Base-by-base conservation (phyloP, 1,284 basidiomycete genomes). In the Marasmius fiardii region DNA sequence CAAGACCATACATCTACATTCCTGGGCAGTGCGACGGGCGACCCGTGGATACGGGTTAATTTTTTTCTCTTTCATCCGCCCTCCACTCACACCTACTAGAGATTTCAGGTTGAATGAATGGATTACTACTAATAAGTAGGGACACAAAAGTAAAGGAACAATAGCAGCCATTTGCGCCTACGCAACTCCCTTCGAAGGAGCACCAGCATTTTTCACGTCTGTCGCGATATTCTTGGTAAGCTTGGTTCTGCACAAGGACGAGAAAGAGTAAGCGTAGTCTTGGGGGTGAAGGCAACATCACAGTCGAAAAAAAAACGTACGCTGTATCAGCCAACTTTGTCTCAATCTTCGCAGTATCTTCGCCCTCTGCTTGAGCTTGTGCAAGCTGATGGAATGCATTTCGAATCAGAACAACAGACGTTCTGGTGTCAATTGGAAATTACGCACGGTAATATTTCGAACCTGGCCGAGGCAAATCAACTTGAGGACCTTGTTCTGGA, bases 401-500 rank as follows among this genome's bases (percentile, higher is more conserved):
- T 14, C n/a, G n/a, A 20, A 31, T 31, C 28, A 31, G 28, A 31
- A 31, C n/a, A n/a, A n/a, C n/a, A n/a, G n/a, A n/a, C n/a, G n/a
- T n/a, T n/a, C n/a, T 10, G 10, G 5, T 11, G 23, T 7, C 6
- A 51, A 31, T 3, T 24, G 23, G 28, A 6, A 16, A 50, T n/a
- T 39, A 4, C 48, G 63, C 18, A 70, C 68, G 63, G 76, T 66
- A 65, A 77, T 77, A 54, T 74, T 69, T 12, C 74, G 60, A 33
- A 64, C 73, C 61, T 74, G 73, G 21, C 71, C 65, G 58, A 72
- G 68, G 31, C 71, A 77, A 23, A 74, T 76, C 54, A 80, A 65
- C 67, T 80, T 80, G 35, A 80, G 64, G 31, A 79, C 78, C 69
- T 81, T 80, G 72, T 81, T 80, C 73, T 76, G 73, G 63, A 74